Evolutionary conservation across 371 early-diverging fungal species (phyloP), one percentile per base, ranked within the genome.

Genomic region (Rhizomucor pusillus): DNA sequence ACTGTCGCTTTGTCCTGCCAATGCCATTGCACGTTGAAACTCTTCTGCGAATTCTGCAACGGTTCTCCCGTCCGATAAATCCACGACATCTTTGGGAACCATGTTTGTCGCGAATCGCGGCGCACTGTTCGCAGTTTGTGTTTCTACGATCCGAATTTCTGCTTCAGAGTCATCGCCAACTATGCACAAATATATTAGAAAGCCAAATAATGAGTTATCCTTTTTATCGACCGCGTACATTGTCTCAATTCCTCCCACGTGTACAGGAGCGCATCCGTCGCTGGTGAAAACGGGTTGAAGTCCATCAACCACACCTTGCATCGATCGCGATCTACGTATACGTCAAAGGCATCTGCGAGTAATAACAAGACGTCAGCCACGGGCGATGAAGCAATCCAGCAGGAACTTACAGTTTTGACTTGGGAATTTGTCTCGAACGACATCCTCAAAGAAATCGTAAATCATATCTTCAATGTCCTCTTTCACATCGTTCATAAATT

Each of bases 261-360:
- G 62, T 82, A 95, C 13, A 97, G 67, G 12, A 92, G 71, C 14
- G 88, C 59, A 58, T 97, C 95, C 0, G 95, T 93, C 1, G 79
- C 71, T 33, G 74, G 70, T 35, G 80, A 73, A 62, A 91, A 90
- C 0, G 93, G 93, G 60, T 94, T 93, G 63, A 97, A 90, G 69
- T 97, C 97, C 3, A 97, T 71, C 5, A 97, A 61, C 62, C 77
- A 90, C 2, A 87, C 86, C 33, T 77, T 79, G 7, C 71, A 67
- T 35, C 71, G 69, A 16, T 73, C 71, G 36, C 75, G 67, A 37
- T 81, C 81, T 18, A 94, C 62, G 64, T 94, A 95, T 0, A 91
- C 90, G 66, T 96, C 97, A 62, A 94, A 89, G 9, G 87, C 90
- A 67, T 86, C 91, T 93, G n/a, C n/a, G n/a, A n/a, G n/a, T n/a